Conservation (phyloP, 2,329 filamentous ascomycete species). For the Calycina herbarum region DNA sequence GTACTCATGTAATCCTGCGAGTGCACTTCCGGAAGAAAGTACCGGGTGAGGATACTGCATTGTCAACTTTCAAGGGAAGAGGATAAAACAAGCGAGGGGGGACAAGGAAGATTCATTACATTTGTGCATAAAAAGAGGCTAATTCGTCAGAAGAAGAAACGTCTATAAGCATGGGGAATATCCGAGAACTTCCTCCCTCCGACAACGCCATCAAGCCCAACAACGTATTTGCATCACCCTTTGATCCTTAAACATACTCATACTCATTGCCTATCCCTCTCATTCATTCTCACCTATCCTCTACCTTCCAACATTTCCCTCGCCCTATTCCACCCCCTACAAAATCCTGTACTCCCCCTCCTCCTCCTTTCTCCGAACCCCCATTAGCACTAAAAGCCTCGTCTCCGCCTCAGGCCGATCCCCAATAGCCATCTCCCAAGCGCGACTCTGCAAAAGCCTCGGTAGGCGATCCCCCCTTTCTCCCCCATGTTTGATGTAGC, state of each 20-base stretch:
- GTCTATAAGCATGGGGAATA: not conserved
- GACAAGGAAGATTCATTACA: not conserved
- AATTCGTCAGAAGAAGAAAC: not conserved
- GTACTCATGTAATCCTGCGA: not conserved
- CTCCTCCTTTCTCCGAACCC: slow-evolving; percentile 8
- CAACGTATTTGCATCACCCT: not conserved
- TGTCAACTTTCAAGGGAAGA: no score
- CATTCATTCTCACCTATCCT: not conserved
- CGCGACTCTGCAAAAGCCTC: not conserved
- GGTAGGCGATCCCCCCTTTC: not conserved
- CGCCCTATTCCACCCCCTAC: slow-evolving; percentile 7
- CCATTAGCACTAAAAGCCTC: slow-evolving; percentile 6
- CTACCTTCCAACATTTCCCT: not conserved
- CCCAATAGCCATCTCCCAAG: not conserved
- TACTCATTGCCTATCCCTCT: not conserved
- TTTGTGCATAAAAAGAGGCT: not conserved
- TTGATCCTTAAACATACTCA: not conserved
- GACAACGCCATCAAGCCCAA: not conserved
- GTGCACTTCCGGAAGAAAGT: not conserved
- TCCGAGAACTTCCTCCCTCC: not conserved
- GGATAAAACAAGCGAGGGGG: no score
- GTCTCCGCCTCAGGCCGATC: slow-evolving; percentile 11
- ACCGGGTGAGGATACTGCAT: not conserved
- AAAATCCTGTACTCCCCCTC: slow-evolving; percentile 15
- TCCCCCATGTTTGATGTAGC: slow-evolving; percentile 1